A percentile compares a stretch with the other conserved stretches of the same genome.
Conservation (phyloP, 2,329 filamentous ascomycete species). For the Fusarium subtropicale region DNA sequence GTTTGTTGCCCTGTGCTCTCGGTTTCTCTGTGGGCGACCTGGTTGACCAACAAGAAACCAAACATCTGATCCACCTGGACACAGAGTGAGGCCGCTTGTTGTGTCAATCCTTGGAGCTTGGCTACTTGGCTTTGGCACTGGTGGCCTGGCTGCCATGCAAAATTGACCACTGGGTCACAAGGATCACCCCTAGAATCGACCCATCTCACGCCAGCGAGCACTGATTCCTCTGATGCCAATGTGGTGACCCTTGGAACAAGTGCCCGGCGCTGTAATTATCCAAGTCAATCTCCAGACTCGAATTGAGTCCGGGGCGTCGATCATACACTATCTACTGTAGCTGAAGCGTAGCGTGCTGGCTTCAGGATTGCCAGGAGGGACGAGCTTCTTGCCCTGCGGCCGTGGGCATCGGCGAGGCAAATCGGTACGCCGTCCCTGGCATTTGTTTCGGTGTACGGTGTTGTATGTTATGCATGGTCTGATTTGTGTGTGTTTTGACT, state of each 20-base stretch:
- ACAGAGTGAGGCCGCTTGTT: constrained; percentile 34
- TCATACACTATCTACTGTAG: constrained; percentile 46
- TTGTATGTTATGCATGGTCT: constrained; percentile 46
- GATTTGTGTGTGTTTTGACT: constrained; percentile 34
- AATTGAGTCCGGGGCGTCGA: constrained; percentile 44
- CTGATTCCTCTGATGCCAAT: constrained; percentile 42
- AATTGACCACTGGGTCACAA: constrained; percentile 12
- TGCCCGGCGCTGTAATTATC: neutral
- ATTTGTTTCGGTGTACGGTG: constrained; percentile 25
- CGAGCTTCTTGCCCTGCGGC: constrained; percentile 13
- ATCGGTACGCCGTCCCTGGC: neutral
- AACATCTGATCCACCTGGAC: constrained; percentile 32
- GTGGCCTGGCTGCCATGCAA: constrained; percentile 13
- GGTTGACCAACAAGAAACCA: constrained; percentile 35
- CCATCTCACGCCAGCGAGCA: constrained; percentile 40
- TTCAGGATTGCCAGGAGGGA: constrained; percentile 30
- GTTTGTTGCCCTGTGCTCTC: constrained; percentile 17
- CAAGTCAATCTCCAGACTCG: constrained; percentile 35
- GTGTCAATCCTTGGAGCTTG: constrained; percentile 25
- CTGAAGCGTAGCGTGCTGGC: constrained; percentile 42
- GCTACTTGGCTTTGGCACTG: constrained; percentile 16
- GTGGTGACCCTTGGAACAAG: constrained; percentile 39
- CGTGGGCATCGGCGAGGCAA: constrained; percentile 3
- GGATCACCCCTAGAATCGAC: constrained; percentile 36
- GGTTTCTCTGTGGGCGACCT: constrained; percentile 13